Evolutionary conservation across 768 basidiomycete genomes (phyloP).

Genomic region (Imleria badia): DNA sequence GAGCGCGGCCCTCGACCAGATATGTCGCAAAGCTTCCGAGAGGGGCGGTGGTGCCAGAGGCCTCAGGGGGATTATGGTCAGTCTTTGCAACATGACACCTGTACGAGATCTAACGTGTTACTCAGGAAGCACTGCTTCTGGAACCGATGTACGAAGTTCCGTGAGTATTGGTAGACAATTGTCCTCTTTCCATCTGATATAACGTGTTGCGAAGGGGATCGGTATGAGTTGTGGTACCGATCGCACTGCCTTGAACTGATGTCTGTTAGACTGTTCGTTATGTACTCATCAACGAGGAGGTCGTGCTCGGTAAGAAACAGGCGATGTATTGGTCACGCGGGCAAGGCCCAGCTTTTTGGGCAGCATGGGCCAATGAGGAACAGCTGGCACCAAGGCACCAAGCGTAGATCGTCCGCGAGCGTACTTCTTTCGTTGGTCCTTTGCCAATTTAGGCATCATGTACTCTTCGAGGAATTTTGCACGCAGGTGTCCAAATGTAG

Average conservation of each 20-base stretch:
- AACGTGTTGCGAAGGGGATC: slow-evolving; percentile 50
- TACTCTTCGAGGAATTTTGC: neutral
- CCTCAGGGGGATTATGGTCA: slow-evolving; percentile 83
- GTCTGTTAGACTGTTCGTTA: slow-evolving; percentile 64
- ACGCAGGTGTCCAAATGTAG: neutral
- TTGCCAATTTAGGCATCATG: neutral
- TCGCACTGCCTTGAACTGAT: slow-evolving; percentile 7
- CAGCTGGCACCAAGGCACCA: slow-evolving; percentile 19
- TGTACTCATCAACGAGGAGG: slow-evolving; percentile 75
- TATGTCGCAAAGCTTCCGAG: slow-evolving; percentile 75
- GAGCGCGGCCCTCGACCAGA: slow-evolving; percentile 71
- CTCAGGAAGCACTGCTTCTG: slow-evolving; percentile 73
- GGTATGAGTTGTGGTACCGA: slow-evolving; percentile 39
- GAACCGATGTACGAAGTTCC: slow-evolving; percentile 94
- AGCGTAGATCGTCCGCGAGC: slow-evolving; percentile 7
- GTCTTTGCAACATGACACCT: slow-evolving; percentile 12
- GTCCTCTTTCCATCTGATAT: slow-evolving; percentile 2
- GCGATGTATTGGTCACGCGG: slow-evolving; percentile 77
- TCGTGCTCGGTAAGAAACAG: slow-evolving; percentile 59
- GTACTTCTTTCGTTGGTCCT: neutral
- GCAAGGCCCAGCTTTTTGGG: slow-evolving; percentile 69
- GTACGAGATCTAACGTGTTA: neutral
- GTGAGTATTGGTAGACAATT: slow-evolving; percentile 47
- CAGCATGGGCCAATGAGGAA: slow-evolving; percentile 75
- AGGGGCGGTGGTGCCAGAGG: slow-evolving; percentile 91